Evolutionary conservation across 2,329 filamentous ascomycete species (phyloP), one percentile per base, ranked within the genome.

Genomic region (Botrytis elliptica): DNA sequence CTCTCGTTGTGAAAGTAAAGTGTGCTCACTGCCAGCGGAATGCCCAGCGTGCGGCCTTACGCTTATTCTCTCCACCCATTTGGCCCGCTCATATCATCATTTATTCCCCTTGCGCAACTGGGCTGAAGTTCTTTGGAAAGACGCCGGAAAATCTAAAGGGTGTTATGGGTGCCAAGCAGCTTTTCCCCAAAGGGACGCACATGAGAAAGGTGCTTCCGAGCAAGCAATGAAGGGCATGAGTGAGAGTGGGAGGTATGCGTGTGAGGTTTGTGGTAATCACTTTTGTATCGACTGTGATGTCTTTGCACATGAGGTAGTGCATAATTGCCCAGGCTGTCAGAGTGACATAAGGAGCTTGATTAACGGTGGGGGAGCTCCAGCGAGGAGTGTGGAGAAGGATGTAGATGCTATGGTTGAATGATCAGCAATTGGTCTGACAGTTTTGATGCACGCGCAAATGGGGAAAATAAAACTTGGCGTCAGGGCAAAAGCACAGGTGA

Each of bases 231-330:
- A 90, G 79, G 91, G 92, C 1, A 91, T 95, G 62, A 95, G 93
- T 81, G 93, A 97, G 84, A 96, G 92, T 80, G 91, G 92, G 66
- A 86, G 96, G 70, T 99, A 99, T 81, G 93, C 93, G 74, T 99
- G 96, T 82, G 89, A 92, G 77, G 90, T 91, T n/a, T 99, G 96
- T 82, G 84, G 88, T 4, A 91, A 93, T 74, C 95, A 98, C 83
- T 99, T 98, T 81, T 99, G 96, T 85, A 97, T 99, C 77, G 96
- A 99, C 82, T 99, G 96, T 82, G 96, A 99, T 82, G 90, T 98
- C 38, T 98, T 96, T 84, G 92, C 93, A 38, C 96, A 99, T 81
- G 94, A 98, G 84, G 90, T 97, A 20, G 88, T 97, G 70, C 95
- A 99, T 82, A 98, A 98, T 83, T 99, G 96, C 80, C 95, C 96